phyloP scores from a whole-genome alignment of 2,329 filamentous ascomycete genomes.

The Cordyceps farinosa region DNA sequence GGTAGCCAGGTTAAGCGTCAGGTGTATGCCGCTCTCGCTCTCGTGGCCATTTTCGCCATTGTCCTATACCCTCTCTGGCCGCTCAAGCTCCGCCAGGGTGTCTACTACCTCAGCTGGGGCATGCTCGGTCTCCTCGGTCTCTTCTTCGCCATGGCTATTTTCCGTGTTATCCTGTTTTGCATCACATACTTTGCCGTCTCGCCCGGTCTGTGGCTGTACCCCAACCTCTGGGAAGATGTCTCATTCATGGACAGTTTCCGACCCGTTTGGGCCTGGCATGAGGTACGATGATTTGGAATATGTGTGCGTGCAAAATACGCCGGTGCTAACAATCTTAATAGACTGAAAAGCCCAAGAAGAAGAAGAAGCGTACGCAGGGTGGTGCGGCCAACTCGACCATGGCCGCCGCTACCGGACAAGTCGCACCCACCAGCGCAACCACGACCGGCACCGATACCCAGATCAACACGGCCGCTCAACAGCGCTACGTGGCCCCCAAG shows the following conservation, averaged over 20 bases:
- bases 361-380: conserved; percentile 50
- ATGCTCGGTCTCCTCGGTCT: conserved; percentile 84
- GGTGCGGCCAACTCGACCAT: conserved; percentile 40
- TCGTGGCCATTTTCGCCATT: conserved; percentile 78
- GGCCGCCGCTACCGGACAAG: conserved; percentile 51
- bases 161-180: conserved; percentile 91
- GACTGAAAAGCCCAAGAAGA: conserved; percentile 47
- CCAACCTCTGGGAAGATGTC: conserved; percentile 97
- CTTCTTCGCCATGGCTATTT: conserved; percentile 97
- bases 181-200: conserved; percentile 80
- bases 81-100: conserved; percentile 80
- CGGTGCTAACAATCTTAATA: conserved; percentile 24
- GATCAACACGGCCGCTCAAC: conserved; percentile 43
- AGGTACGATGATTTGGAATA: conserved; percentile 54
- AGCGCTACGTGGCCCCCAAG: conserved; percentile 49
- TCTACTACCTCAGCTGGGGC: conserved; percentile 96
- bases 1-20: conserved; percentile 92
- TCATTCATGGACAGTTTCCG: conserved; percentile 97
- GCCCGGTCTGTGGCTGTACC: conserved; percentile 96
- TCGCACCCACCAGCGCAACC: conserved; percentile 49
- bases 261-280: conserved; percentile 97
- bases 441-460: conserved; percentile 57
- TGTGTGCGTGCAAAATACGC: not conserved
- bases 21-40: conserved; percentile 79
- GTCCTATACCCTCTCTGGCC: conserved; percentile 98